These are phyloP conservation scores for Magnolia kwangsiensis DNA, from an alignment of 164 flowering plant genomes.

Conservation along the genomic window DNA sequence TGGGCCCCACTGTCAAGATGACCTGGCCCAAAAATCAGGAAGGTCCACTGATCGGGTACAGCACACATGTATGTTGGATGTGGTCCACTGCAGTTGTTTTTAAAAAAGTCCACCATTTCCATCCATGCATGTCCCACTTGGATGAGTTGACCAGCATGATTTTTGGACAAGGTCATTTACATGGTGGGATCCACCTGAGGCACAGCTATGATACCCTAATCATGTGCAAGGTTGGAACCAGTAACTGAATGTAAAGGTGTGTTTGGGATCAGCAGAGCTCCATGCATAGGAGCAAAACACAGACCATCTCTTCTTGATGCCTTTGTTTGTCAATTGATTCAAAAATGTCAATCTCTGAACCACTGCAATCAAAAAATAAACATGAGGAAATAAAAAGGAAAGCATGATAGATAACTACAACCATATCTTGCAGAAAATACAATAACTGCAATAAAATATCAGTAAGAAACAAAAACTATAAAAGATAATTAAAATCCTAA, in stretches of 20 bases:
- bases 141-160: background rate
- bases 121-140: background rate
- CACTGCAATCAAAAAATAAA: slow-evolving; percentile 39
- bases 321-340: slow-evolving; percentile 85
- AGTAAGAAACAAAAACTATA: background rate
- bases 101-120: background rate
- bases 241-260: background rate
- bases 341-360: slow-evolving; percentile 89
- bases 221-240: too few relatives aligned
- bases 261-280: background rate
- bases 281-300: background rate
- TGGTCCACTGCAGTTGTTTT: background rate
- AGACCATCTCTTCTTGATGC: slow-evolving; percentile 76
- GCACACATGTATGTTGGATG: too few relatives aligned
- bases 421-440: background rate
- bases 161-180: background rate
- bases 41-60: background rate
- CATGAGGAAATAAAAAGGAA: slow-evolving; percentile 2
- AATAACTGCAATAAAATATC: background rate
- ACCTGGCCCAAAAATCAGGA: background rate
- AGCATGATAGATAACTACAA: background rate
- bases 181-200: too few relatives aligned
- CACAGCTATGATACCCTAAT: too few relatives aligned
- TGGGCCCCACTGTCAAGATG: background rate
- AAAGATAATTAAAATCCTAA: background rate